Evolutionary conservation across 2,329 filamentous ascomycete genomes (phyloP).

Genomic region (Colletotrichum tanaceti): DNA sequence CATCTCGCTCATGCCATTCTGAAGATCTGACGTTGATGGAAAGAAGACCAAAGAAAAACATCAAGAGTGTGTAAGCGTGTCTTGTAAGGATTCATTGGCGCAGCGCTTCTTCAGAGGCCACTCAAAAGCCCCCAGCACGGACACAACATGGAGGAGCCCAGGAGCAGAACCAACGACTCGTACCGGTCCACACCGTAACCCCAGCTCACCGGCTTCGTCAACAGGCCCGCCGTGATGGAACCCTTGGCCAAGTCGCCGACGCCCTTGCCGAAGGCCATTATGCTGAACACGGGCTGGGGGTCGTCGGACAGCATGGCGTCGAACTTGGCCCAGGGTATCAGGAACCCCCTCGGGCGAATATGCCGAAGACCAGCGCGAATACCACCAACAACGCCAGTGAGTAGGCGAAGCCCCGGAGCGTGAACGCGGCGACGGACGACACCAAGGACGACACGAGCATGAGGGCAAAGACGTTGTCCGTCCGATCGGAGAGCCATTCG

Average conservation of each 20-base stretch:
- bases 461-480: constrained; percentile 59
- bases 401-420: constrained; percentile 66
- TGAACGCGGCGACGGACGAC: constrained; percentile 60
- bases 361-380: constrained; percentile 67
- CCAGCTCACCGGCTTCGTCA: constrained; percentile 35
- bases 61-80: too few relatives aligned
- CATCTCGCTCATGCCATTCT: too few relatives aligned
- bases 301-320: constrained; percentile 46
- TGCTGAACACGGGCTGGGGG: constrained; percentile 44
- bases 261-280: constrained; percentile 48
- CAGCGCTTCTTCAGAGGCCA: constrained; percentile 31
- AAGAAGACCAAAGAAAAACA: too few relatives aligned
- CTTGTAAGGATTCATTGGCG: neutral
- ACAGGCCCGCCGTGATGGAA: constrained; percentile 43
- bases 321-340: constrained; percentile 46
- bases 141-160: constrained; percentile 37
- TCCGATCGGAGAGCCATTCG: constrained; percentile 58
- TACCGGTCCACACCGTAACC: constrained; percentile 36
- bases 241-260: constrained; percentile 47
- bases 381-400: constrained; percentile 57
- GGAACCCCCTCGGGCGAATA: constrained; percentile 63
- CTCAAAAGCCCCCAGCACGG: constrained; percentile 29
- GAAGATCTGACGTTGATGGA: too few relatives aligned
- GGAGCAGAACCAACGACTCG: constrained; percentile 33
- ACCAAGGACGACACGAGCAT: constrained; percentile 56